A percentile compares a stretch with the other conserved stretches of the same genome.
Evolutionary conservation across 306 rosid species (phyloP).

Genomic region (Morella rubra): DNA sequence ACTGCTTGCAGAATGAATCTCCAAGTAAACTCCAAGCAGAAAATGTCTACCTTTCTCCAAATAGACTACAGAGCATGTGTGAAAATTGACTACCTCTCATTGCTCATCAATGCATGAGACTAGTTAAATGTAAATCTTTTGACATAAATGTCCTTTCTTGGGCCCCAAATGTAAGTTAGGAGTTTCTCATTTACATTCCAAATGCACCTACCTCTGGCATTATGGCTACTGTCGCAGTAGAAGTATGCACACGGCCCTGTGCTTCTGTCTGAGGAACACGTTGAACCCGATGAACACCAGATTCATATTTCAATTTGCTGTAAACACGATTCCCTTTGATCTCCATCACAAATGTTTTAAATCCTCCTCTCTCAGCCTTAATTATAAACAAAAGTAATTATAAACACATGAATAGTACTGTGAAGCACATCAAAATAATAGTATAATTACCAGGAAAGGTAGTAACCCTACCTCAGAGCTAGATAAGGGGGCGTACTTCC

Average conservation of each 20-base stretch:
- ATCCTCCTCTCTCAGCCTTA: conserved; percentile 97
- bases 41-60: conserved; percentile 17
- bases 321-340: conserved; percentile 85
- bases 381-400: conserved; percentile 26
- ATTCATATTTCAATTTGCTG: conserved; percentile 91
- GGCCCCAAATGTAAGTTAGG: conserved; percentile 12
- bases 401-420: conserved; percentile 1
- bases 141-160: background rate
- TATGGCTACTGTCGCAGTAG: conserved; percentile 98
- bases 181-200: conserved; percentile 17
- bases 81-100: conserved; percentile 14
- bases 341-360: conserved; percentile 95
- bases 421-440: background rate
- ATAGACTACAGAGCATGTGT: conserved; percentile 10
- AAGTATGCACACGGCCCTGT: conserved; percentile 97
- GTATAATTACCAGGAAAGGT: conserved; percentile 12
- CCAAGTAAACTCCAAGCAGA: background rate
- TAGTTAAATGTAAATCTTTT: background rate
- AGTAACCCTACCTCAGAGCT: conserved; percentile 60
- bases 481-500: conserved; percentile 69
- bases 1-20: background rate
- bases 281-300: conserved; percentile 98
- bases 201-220: conserved; percentile 89
- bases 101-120: conserved; percentile 2
- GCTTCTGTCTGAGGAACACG: conserved; percentile 97